Evolutionary conservation across 208 protist species (phyloP).

Genomic region (Acanthamoeba castellanii): DNA sequence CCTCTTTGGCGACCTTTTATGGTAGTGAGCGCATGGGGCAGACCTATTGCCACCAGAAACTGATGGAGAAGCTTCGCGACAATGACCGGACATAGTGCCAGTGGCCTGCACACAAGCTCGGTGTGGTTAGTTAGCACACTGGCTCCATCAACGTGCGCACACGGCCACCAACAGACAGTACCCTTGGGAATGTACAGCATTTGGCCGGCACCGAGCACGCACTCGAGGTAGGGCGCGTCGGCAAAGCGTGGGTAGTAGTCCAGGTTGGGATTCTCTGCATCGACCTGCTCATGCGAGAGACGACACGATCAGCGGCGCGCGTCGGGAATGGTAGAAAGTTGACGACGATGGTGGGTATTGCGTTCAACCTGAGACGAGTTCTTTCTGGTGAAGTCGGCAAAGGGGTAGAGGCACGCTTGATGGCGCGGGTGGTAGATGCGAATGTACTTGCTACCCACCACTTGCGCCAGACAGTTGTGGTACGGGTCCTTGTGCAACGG

Average conservation of each 20-base stretch:
- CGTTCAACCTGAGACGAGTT: background rate
- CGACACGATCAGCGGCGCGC: background rate
- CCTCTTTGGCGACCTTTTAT: no score
- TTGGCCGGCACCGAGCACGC: background rate
- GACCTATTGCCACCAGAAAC: conserved; percentile 3
- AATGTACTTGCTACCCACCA: conserved; percentile 36
- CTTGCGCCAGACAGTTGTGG: conserved; percentile 43
- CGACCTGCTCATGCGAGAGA: background rate
- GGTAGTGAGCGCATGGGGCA: background rate
- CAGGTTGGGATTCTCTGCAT: conserved; percentile 28
- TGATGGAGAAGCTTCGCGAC: background rate
- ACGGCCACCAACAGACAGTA: background rate
- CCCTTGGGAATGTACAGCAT: conserved; percentile 27
- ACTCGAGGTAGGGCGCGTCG: background rate
- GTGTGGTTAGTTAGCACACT: no score
- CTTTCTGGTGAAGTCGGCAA: conserved; percentile 5
- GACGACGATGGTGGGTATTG: no score
- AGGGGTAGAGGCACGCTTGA: conserved; percentile 48
- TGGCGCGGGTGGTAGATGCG: conserved; percentile 31
- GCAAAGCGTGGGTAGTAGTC: conserved; percentile 30
- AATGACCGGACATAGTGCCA: conserved; percentile 50
- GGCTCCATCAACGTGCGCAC: background rate
- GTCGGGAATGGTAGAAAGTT: background rate
- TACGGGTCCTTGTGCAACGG: conserved; percentile 57
- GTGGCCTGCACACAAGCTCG: background rate